phyloP scores from a whole-genome alignment of 2,329 filamentous ascomycete genomes.

The Beauveria asiatica region DNA sequence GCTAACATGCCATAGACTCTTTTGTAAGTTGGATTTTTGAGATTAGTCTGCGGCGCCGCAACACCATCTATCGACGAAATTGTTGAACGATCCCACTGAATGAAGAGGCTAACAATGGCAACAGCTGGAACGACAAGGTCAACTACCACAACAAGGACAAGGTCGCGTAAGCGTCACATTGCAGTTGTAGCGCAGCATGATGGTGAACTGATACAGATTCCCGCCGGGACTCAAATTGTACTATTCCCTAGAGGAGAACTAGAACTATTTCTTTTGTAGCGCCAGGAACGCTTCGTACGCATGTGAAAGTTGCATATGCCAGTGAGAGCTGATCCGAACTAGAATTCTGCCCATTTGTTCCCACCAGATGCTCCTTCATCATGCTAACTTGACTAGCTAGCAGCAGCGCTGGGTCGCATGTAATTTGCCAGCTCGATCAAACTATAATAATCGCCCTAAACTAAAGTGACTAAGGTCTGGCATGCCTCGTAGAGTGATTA shows the following conservation, averaged over 20 bases:
- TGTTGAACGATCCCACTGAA: neutral
- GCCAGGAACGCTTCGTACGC: neutral
- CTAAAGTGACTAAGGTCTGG: neutral
- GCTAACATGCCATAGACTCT: conserved; percentile 43
- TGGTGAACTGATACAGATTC: conserved; percentile 22
- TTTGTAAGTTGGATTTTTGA: conserved; percentile 43
- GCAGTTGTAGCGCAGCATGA: conserved; percentile 13
- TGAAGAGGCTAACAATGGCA: conserved; percentile 16
- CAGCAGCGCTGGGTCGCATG: neutral
- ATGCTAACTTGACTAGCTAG: too few relatives aligned
- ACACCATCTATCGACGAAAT: neutral
- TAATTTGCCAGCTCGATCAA: too few relatives aligned
- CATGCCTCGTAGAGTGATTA: neutral
- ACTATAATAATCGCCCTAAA: neutral
- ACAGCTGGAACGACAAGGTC: conserved; percentile 85
- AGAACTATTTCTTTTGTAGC: conserved; percentile 14
- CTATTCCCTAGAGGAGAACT: conserved; percentile 27
- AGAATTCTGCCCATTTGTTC: neutral
- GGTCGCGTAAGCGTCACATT: conserved; percentile 32
- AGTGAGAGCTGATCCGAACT: neutral
- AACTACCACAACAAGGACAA: conserved; percentile 98
- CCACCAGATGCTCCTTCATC: neutral
- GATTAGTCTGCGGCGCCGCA: neutral
- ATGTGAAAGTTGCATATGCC: neutral
- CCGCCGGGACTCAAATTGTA: conserved; percentile 22